Evolutionary conservation across 768 basidiomycete species (phyloP).

Genomic region (Tylopilus felleus): DNA sequence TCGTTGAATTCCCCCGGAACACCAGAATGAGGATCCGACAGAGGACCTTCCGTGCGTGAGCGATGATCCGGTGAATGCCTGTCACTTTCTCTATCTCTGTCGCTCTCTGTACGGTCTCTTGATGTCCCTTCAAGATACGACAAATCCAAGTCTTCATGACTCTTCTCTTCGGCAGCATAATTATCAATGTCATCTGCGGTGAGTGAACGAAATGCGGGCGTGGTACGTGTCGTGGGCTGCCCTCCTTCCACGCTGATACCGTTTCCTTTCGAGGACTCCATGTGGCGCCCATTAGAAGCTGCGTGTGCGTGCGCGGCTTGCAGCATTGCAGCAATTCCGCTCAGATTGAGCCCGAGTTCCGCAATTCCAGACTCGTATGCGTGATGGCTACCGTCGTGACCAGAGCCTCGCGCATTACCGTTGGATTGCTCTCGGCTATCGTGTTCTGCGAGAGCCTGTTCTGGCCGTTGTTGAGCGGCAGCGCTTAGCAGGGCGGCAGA

Average conservation of each 20-base stretch:
- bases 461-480: conserved; percentile 65
- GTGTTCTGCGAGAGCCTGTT: conserved; percentile 39
- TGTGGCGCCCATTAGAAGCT: conserved; percentile 45
- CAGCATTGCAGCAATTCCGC: conserved; percentile 71
- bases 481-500: conserved; percentile 62
- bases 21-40: conserved; percentile 43
- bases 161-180: conserved; percentile 31
- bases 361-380: conserved; percentile 17
- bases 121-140: conserved; percentile 44
- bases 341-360: conserved; percentile 54
- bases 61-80: conserved; percentile 28
- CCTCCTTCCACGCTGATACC: conserved; percentile 45
- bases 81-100: conserved; percentile 44
- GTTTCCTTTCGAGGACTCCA: conserved; percentile 45
- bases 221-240: conserved; percentile 56
- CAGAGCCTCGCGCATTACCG: conserved; percentile 9
- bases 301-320: conserved; percentile 72
- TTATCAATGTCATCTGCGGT: conserved; percentile 45
- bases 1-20: conserved; percentile 63
- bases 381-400: conserved; percentile 14
- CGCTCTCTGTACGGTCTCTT: conserved; percentile 11
- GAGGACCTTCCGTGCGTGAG: conserved; percentile 28
- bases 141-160: conserved; percentile 52
- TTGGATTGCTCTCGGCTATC: conserved; percentile 29
- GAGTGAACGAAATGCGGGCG: conserved; percentile 77